Evolutionary conservation across 1,284 basidiomycete genomes (phyloP), one percentile per base, ranked within the genome.

Genomic region (Ganoderma sinense): DNA sequence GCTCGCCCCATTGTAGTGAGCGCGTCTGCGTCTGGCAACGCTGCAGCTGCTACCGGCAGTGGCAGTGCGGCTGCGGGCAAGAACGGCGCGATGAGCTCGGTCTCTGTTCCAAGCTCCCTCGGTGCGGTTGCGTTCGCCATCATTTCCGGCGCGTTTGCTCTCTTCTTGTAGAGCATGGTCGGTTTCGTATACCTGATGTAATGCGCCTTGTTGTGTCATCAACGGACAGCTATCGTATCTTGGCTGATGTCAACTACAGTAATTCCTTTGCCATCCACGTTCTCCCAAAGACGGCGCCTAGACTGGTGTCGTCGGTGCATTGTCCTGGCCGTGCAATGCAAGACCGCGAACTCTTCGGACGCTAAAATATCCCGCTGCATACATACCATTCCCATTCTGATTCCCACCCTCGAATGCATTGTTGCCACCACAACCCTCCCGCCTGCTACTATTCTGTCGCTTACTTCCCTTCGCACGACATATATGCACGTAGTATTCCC

Each of bases 141-240:
- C 33, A 66, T 72, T 14, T 64, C 70, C 5, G 71, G 71, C 31
- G 73, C 70, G 29, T 53, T 62, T 5, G 72, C 72, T 39, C 43
- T 72, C 58, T 31, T 75, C 55, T 67, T 74, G 16, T 69, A 72
- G 67, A 63, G 39, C 23, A 8, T 8, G 16, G 7, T 33, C 16
- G 16, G 14, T 39, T 26, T 40, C 58, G n/a, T 39, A n/a, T 36
- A 33, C 40, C 16, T 59, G 8, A n/a, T 59, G 33, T 59, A 59
- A 26, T 39, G 39, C 39, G 36, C 83, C 71, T 77, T 55, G 79
- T 83, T 82, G 61, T 31, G 81, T 78, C 45, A 33, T 23, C 33
- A 43, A 66, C 45, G 18, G 40, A 60, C 39, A 62, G 40, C n/a
- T 48, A 20, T 29, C n/a, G 10, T 11, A n/a, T n/a, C 18, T 39